These are phyloP conservation scores for Rubia tinctorum DNA, from an alignment of 305 asterid genomes.

Conservation along the genomic window DNA sequence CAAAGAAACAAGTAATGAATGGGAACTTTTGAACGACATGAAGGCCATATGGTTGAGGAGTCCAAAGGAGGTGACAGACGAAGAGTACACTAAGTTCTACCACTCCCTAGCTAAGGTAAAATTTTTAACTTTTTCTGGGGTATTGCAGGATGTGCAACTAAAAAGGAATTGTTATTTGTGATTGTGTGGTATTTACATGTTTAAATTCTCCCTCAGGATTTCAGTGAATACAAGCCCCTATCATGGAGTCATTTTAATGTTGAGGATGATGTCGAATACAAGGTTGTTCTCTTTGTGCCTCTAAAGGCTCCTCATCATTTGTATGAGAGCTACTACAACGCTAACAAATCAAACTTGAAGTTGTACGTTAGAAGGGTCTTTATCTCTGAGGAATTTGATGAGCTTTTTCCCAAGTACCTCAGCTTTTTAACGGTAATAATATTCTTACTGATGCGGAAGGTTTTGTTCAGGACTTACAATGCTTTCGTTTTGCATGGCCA, in stretches of 20 bases:
- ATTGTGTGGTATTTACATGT: constrained; percentile 1
- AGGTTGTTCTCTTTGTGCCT: constrained; percentile 74
- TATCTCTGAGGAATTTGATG: constrained; percentile 83
- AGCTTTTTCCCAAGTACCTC: constrained; percentile 75
- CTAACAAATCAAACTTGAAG: constrained; percentile 67
- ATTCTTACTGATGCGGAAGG: neutral
- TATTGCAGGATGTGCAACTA: neutral
- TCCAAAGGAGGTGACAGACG: constrained; percentile 79
- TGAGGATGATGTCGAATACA: constrained; percentile 88
- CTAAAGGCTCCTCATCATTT: constrained; percentile 85
- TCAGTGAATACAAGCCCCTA: constrained; percentile 66
- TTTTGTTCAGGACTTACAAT: neutral
- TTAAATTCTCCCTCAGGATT: constrained; percentile 45
- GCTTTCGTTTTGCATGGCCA: constrained; percentile 17
- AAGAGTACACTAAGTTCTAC: constrained; percentile 71
- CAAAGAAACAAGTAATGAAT: constrained; percentile 68
- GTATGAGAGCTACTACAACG: constrained; percentile 77
- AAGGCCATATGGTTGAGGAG: constrained; percentile 84
- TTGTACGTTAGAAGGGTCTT: constrained; percentile 73
- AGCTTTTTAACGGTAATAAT: constrained; percentile 60
- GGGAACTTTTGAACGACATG: constrained; percentile 84
- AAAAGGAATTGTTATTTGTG: neutral
- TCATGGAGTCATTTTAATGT: constrained; percentile 82
- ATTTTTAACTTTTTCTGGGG: neutral
- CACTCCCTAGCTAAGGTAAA: constrained; percentile 72